Evolutionary conservation across 306 rosid genomes (phyloP).

Genomic region (Boehmeria nivea): DNA sequence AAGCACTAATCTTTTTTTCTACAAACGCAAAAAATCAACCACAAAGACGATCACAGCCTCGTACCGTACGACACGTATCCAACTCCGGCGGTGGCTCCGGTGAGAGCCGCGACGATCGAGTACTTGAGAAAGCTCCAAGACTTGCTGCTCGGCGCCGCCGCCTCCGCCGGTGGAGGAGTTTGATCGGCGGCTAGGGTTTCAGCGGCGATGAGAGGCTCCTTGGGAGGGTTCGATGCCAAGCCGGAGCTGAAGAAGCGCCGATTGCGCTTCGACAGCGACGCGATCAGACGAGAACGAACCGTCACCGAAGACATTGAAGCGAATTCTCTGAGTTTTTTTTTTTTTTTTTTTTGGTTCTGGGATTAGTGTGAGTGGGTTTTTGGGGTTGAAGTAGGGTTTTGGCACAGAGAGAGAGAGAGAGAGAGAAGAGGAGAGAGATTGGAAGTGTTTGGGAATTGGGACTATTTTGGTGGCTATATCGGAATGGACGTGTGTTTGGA

Average conservation of each 20-base stretch:
- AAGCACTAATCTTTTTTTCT: no score
- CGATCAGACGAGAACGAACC: slow-evolving; percentile 29
- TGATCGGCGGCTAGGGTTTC: slow-evolving; percentile 29
- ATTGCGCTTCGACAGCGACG: slow-evolving; percentile 18
- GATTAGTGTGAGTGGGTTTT: background rate
- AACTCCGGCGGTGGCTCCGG: slow-evolving; percentile 32
- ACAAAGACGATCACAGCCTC: background rate
- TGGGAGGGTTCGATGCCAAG: slow-evolving; percentile 34
- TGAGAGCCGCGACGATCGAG: slow-evolving; percentile 34
- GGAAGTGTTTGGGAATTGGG: slow-evolving; percentile 16
- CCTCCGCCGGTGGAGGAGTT: slow-evolving; percentile 10
- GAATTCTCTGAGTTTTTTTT: background rate
- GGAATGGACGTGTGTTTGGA: slow-evolving; percentile 21
- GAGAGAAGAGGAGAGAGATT: background rate
- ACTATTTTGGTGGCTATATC: background rate
- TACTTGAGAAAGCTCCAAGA: slow-evolving; percentile 36
- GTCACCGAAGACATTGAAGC: slow-evolving; percentile 26
- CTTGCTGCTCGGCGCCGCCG: slow-evolving; percentile 18
- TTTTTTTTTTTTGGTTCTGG: background rate
- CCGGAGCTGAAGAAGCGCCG: slow-evolving; percentile 43
- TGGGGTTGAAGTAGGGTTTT: slow-evolving; percentile 38
- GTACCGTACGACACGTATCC: slow-evolving; percentile 46
- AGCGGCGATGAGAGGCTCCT: slow-evolving; percentile 33
- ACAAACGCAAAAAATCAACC: no score
- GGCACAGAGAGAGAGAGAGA: slow-evolving; percentile 4